Base-by-base conservation (phyloP, 768 basidiomycete genomes). In the Erythrobasidium yunnanense region DNA sequence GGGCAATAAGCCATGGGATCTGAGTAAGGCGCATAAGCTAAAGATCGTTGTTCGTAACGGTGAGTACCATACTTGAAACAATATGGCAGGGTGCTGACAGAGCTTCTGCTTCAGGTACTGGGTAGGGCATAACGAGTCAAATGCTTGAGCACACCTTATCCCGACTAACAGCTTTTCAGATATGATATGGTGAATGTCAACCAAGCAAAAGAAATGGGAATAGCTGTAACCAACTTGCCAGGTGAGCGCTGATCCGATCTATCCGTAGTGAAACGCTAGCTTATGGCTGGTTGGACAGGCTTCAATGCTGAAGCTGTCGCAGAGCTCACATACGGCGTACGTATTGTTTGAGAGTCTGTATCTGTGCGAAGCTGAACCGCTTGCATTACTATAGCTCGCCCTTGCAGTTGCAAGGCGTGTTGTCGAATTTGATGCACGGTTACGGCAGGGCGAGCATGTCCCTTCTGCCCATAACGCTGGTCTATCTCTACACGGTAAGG, bases 401-500 rank as follows among this genome's bases (percentile, higher is more conserved):
- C 29, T 63, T 15, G 32, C 60, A 17, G 60, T 63, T 6, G n/a
- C 49, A 20, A 23, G 60, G 2, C 60, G 60, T 29, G 42, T 51
- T 4, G 49, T 50, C 15, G 60, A 63, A 29, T 50, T 51, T 18
- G 60, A 63, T 34, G 25, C 47, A 18, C 60, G 60, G 8, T 23
- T 63, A 29, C 5, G 60, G 27, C 47, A 4, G 6, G 60, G 60
- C n/a, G 60, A 63, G 49, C 30, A 29, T 6, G 60, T 63, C 8
- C 60, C 60, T 22, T 62, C 57, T 4, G 67, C 57, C 2, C 49
- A 68, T 20, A 66, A 51, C 25, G 27, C 55, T 20, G 63, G 49
- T 20, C 17, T 33, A 17, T 52, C 63, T 3, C 75, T 85, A 18
- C 63, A 77, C 7, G 83, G 84, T 0, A 80, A 79, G 67, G 84